phyloP scores from a whole-genome alignment of 495 filamentous ascomycete genomes.

The Polyplosphaeria fusca region DNA sequence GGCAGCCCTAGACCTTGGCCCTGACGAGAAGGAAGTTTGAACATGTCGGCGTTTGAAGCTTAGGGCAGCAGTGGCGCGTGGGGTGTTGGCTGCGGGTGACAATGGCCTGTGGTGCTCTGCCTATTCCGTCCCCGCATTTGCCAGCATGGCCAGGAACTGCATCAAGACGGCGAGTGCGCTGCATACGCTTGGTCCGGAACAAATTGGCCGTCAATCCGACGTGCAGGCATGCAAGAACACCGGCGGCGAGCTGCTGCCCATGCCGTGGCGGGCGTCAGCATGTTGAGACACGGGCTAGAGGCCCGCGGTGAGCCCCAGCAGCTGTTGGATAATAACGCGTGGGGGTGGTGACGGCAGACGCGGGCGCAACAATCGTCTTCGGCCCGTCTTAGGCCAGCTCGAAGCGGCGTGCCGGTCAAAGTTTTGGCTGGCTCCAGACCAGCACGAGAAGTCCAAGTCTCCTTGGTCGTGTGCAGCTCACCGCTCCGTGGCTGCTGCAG shows the following conservation, averaged over 20 bases:
- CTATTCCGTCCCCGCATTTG: conserved; percentile 29
- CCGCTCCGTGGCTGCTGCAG: not conserved
- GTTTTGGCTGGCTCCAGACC: no score
- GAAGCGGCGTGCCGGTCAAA: no score
- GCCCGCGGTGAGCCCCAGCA: not conserved
- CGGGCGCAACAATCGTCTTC: no score
- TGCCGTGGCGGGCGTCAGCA: not conserved
- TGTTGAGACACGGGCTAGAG: not conserved
- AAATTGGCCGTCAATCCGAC: not conserved
- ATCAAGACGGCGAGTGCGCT: conserved; percentile 9
- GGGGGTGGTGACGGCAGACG: no score
- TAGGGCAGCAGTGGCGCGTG: conserved; percentile 17
- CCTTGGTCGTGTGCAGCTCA: conserved; percentile 10
- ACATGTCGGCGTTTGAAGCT: conserved; percentile 29
- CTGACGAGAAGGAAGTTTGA: not conserved
- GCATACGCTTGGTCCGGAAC: conserved; percentile 8
- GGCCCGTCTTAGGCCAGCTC: no score
- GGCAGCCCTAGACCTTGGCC: no score
- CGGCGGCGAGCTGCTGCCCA: not conserved
- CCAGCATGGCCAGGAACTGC: conserved; percentile 28
- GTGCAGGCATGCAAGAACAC: no score
- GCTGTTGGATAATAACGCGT: conserved; percentile 32
- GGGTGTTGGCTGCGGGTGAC: conserved; percentile 29
- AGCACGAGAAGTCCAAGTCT: no score
- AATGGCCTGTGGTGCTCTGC: conserved; percentile 11